Evolutionary conservation across 176 grass and related monocot genomes (phyloP).

Genomic region (Musa schizocarpa): DNA sequence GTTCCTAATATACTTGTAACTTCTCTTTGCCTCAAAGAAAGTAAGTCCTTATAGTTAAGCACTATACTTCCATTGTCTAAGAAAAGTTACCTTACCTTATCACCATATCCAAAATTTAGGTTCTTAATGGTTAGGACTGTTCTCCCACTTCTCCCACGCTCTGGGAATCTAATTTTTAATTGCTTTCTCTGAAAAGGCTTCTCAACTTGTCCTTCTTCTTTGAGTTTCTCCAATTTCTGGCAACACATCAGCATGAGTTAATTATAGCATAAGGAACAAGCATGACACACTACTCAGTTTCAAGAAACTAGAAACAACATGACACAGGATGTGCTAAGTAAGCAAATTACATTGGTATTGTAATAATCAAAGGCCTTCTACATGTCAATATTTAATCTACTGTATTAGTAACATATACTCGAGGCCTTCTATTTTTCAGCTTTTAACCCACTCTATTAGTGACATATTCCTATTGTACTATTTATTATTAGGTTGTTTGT

Average conservation of each 20-base stretch:
- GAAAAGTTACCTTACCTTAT: slow-evolving; percentile 52
- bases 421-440: background rate
- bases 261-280: slow-evolving; percentile 20
- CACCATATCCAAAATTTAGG: slow-evolving; percentile 70
- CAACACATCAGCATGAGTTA: slow-evolving; percentile 21
- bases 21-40: background rate
- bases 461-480: background rate
- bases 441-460: background rate
- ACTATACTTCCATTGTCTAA: background rate
- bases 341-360: no score
- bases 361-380: background rate
- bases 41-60: background rate
- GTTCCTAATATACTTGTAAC: background rate
- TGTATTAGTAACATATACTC: no score
- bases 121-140: slow-evolving; percentile 58
- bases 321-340: no score
- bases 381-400: background rate
- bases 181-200: slow-evolving; percentile 98
- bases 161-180: slow-evolving; percentile 92
- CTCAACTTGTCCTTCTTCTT: slow-evolving; percentile 84
- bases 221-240: slow-evolving; percentile 97
- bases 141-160: slow-evolving; percentile 75
- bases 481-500: background rate
- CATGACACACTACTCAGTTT: background rate
- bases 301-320: background rate